Conservation (phyloP, 371 early-diverging fungal genomes). For the Mucor racemosus region DNA sequence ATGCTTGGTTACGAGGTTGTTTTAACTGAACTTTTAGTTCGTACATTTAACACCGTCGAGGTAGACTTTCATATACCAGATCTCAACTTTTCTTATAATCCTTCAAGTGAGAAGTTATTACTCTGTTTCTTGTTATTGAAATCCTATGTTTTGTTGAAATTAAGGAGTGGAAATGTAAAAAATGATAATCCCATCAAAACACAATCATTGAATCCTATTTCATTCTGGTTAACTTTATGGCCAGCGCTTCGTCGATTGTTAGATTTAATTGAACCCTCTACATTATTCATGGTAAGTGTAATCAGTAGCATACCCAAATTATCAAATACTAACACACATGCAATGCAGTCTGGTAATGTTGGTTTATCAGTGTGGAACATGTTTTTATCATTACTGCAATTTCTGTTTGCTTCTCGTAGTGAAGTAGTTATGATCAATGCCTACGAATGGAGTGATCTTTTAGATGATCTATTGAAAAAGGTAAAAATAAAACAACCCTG, state of each 20-base stretch:
- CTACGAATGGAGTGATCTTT: conserved; percentile 50
- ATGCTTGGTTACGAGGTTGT: conserved; percentile 44
- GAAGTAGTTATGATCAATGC: conserved; percentile 45
- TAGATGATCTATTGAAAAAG: conserved; percentile 39
- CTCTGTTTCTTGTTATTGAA: conserved; percentile 48
- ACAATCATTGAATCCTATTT: conserved; percentile 13
- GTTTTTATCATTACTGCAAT: conserved; percentile 52
- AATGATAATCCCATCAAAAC: not conserved
- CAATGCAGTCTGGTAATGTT: conserved; percentile 35
- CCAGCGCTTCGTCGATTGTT: conserved; percentile 41
- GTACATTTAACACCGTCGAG: conserved; percentile 44
- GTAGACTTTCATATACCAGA: conserved; percentile 47
- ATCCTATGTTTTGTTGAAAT: conserved; percentile 41
- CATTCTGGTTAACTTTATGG: conserved; percentile 52
- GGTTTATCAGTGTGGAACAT: conserved; percentile 53
- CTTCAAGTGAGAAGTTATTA: conserved; percentile 45
- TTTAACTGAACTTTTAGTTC: conserved; percentile 45
- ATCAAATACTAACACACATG: not conserved
- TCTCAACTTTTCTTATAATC: conserved; percentile 45
- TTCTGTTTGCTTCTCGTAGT: conserved; percentile 46
- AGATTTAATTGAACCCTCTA: conserved; percentile 31
- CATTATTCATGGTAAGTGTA: conserved; percentile 34
- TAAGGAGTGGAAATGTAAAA: conserved; percentile 16
- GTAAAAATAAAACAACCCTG: conserved; percentile 23
- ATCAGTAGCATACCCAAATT: too few species aligned